Evolutionary conservation across 2,329 filamentous ascomycete genomes (phyloP).

Genomic region (Zasmidium citrigriseum): DNA sequence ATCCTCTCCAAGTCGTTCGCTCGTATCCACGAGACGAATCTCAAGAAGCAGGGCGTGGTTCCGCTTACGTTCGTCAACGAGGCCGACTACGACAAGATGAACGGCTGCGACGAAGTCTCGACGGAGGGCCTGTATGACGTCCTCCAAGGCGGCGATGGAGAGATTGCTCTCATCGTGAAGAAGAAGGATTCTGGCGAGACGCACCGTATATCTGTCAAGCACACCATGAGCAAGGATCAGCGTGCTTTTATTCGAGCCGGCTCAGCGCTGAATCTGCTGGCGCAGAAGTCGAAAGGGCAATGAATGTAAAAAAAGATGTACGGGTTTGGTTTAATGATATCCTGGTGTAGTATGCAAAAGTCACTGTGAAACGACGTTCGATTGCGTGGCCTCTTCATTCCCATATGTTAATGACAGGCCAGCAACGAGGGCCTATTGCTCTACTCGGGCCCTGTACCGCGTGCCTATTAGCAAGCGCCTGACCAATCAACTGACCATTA

Average conservation of each 20-base stretch:
- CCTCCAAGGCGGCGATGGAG: slow-evolving; percentile 74
- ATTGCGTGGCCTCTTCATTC: too few relatives aligned
- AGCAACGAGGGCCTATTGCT: too few relatives aligned
- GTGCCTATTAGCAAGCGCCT: too few relatives aligned
- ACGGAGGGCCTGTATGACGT: slow-evolving; percentile 85
- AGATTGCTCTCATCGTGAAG: slow-evolving; percentile 64
- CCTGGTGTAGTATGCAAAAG: too few relatives aligned
- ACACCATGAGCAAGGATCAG: slow-evolving; percentile 87
- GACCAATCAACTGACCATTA: too few relatives aligned
- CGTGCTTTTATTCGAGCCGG: slow-evolving; percentile 89
- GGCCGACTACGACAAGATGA: slow-evolving; percentile 80
- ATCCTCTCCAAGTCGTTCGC: slow-evolving; percentile 87
- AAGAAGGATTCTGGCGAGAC: slow-evolving; percentile 58
- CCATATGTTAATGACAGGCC: too few relatives aligned
- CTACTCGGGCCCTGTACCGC: too few relatives aligned
- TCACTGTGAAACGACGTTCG: too few relatives aligned
- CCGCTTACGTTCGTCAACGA: slow-evolving; percentile 89
- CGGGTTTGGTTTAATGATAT: too few relatives aligned
- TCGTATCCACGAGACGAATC: slow-evolving; percentile 90
- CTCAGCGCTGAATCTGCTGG: slow-evolving; percentile 87
- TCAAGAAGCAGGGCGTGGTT: slow-evolving; percentile 97
- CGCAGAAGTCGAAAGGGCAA: slow-evolving; percentile 54
- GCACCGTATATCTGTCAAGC: slow-evolving; percentile 73
- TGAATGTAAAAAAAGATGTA: too few relatives aligned
- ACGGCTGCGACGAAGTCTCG: slow-evolving; percentile 77